Conservation (phyloP, 73 alveolate genomes). For the Paramecium biaurelia region DNA sequence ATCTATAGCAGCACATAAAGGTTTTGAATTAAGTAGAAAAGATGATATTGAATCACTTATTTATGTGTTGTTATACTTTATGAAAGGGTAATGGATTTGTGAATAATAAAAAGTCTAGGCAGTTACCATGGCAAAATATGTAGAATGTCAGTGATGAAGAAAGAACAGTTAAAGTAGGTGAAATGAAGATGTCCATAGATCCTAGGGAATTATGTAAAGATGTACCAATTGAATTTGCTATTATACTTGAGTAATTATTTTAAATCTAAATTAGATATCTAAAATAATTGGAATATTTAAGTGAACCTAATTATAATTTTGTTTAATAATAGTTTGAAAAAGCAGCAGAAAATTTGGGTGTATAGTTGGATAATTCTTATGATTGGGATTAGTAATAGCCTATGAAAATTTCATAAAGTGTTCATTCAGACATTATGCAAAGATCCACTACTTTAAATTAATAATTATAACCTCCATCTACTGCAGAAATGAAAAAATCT, state of each 20-base stretch:
- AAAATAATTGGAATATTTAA: not conserved
- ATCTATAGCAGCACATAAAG: conserved; percentile 83
- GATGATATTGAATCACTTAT: conserved; percentile 81
- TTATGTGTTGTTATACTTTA: conserved; percentile 77
- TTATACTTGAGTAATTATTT: not conserved
- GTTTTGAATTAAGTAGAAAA: conserved; percentile 86
- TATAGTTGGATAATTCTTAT: not conserved
- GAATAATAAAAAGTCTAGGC: conserved; percentile 53
- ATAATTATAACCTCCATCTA: not conserved
- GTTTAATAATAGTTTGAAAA: not conserved
- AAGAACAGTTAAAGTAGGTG: conserved; percentile 57
- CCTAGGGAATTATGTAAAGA: conserved; percentile 60
- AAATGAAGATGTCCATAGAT: conserved; percentile 49
- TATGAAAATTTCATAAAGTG: not conserved
- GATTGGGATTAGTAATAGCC: conserved; percentile 42
- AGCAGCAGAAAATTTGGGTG: conserved; percentile 3
- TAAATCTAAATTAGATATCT: not conserved
- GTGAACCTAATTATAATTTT: conserved; percentile 6
- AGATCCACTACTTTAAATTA: not conserved
- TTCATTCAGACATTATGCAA: not conserved
- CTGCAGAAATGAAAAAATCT: not conserved
- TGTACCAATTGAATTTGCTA: conserved; percentile 48
- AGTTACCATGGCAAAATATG: conserved; percentile 66
- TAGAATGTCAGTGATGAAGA: conserved; percentile 64
- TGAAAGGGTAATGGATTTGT: conserved; percentile 54